Conservation (phyloP, 352 stramenopile genomes). For the Globisporangium nodosum region DNA sequence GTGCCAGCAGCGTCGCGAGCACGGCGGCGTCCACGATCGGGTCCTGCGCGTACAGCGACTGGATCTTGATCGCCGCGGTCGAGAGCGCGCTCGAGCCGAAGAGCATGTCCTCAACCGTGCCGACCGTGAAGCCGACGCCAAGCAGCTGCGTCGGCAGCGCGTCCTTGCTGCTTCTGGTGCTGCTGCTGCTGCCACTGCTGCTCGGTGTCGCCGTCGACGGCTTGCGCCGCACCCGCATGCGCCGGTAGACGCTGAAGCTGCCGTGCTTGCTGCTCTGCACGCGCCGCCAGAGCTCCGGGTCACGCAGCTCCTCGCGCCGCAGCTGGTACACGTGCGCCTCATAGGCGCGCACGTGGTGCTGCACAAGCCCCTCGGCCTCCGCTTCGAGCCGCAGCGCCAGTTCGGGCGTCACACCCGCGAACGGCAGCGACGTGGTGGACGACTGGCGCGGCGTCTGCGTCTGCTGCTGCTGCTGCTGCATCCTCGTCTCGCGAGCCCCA, state of each 20-base stretch:
- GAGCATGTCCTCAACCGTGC: conserved; percentile 21
- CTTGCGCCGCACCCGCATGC: conserved; percentile 4
- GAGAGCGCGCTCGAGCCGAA: conserved; percentile 13
- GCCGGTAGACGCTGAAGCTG: conserved; percentile 15
- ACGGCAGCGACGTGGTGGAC: conserved; percentile 14
- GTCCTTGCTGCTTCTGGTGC: neutral
- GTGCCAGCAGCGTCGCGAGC: conserved; percentile 11
- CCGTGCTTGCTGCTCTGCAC: conserved; percentile 13
- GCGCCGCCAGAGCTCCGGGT: conserved; percentile 12
- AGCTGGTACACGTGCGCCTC: conserved; percentile 15
- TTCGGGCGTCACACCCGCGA: conserved; percentile 9
- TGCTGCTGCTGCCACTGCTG: neutral
- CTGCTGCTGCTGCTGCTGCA: conserved; percentile 4
- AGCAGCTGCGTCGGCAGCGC: conserved; percentile 19
- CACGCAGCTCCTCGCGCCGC: conserved; percentile 12
- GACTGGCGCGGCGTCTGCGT: conserved; percentile 6
- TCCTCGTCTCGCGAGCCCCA: neutral
- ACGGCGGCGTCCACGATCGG: conserved; percentile 16
- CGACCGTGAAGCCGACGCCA: conserved; percentile 14
- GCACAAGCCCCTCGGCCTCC: conserved; percentile 15
- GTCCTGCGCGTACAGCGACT: conserved; percentile 17
- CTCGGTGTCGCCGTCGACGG: neutral
- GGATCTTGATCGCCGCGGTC: conserved; percentile 20
- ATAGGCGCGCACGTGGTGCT: conserved; percentile 18
- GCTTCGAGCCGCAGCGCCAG: conserved; percentile 12